Evolutionary conservation across 1,284 basidiomycete genomes (phyloP).

Genomic region (Sanghuangporus sanghuang): DNA sequence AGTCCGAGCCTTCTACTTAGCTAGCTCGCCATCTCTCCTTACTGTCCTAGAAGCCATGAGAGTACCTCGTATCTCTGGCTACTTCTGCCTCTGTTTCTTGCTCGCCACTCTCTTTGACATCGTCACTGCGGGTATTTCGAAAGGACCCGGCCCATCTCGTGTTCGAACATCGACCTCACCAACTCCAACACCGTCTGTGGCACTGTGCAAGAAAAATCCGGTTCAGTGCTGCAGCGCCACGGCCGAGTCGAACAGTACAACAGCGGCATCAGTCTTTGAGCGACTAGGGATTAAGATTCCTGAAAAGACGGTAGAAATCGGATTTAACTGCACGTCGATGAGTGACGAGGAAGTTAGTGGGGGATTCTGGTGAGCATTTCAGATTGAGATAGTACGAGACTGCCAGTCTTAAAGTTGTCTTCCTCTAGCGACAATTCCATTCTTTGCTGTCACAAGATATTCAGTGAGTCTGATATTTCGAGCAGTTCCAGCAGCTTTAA

Average conservation of each 20-base stretch:
- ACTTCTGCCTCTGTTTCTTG: background rate
- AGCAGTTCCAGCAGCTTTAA: background rate
- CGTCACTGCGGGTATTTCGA: background rate
- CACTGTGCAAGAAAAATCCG: conserved; percentile 2
- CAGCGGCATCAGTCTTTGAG: background rate
- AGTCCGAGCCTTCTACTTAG: no score
- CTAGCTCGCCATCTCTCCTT: background rate
- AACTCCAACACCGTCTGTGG: background rate
- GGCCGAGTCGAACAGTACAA: conserved; percentile 5
- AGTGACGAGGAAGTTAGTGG: conserved; percentile 7
- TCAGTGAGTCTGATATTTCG: background rate
- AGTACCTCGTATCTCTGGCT: background rate
- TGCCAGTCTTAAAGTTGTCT: background rate
- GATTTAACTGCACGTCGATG: conserved; percentile 5
- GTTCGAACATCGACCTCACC: conserved; percentile 1
- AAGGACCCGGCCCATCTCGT: background rate
- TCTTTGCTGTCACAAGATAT: conserved; percentile 13
- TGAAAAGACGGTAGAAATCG: conserved; percentile 8
- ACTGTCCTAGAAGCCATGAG: background rate
- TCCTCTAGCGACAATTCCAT: conserved; percentile 9
- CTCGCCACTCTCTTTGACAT: background rate
- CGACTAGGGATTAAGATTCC: background rate
- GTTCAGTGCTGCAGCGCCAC: conserved; percentile 12
- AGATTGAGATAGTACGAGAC: background rate
- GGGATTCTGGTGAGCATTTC: conserved; percentile 12